Evolutionary conservation across 306 rosid genomes (phyloP).

Genomic region (Vachellia collinsii): DNA sequence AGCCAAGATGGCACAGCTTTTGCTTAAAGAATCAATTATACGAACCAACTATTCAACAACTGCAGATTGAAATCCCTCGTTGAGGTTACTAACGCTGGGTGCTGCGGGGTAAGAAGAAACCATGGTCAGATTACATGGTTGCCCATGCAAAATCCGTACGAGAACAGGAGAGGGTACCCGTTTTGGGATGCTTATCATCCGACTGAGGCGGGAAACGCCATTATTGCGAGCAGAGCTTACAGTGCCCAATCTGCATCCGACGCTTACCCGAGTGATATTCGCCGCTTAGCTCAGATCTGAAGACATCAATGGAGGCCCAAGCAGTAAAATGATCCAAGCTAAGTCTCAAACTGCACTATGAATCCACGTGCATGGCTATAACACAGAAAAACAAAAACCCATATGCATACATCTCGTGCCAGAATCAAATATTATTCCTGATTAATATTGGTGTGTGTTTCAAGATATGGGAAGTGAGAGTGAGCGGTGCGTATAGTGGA

Average conservation of each 20-base stretch:
- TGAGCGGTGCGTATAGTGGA: neutral
- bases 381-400: neutral
- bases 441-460: too few species aligned
- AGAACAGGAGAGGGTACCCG: constrained; percentile 55
- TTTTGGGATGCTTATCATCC: constrained; percentile 99
- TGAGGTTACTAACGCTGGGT: constrained; percentile 65
- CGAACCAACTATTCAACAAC: constrained; percentile 77
- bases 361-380: neutral
- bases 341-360: neutral
- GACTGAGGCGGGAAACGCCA: constrained; percentile 65
- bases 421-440: neutral
- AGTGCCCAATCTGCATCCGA: constrained; percentile 71
- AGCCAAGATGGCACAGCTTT: constrained; percentile 82
- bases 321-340: too few species aligned
- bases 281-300: constrained; percentile 66
- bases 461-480: too few species aligned
- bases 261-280: constrained; percentile 84
- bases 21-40: constrained; percentile 70
- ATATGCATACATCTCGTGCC: neutral
- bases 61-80: constrained; percentile 62
- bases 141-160: constrained; percentile 72
- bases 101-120: constrained; percentile 94
- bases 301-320: neutral
- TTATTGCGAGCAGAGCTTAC: constrained; percentile 70
- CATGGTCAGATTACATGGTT: constrained; percentile 83